phyloP scores from a whole-genome alignment of 1,139 yeast genomes.

The Arxiozyma heterogenica region DNA sequence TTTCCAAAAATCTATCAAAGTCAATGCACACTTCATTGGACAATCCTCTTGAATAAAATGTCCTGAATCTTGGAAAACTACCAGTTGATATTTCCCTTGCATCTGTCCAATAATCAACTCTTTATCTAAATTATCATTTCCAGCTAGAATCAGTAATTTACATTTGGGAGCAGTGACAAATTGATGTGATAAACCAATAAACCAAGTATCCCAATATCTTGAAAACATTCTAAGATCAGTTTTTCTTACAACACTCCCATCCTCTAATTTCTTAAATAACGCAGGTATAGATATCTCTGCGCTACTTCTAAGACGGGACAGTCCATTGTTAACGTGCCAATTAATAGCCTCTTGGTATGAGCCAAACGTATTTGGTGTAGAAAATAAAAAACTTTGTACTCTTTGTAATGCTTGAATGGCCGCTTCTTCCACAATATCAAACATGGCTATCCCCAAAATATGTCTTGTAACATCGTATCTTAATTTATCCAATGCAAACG shows the following conservation, averaged over 20 bases:
- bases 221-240: conserved; percentile 53
- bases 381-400: conserved; percentile 55
- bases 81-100: conserved; percentile 90
- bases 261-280: conserved; percentile 32
- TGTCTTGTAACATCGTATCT: conserved; percentile 21
- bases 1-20: conserved; percentile 47
- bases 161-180: conserved; percentile 53
- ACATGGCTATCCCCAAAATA: conserved; percentile 58
- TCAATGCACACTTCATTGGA: conserved; percentile 56
- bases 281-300: conserved; percentile 76
- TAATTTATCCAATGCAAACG: conserved; percentile 38
- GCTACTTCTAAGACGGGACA: conserved; percentile 50
- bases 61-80: conserved; percentile 74
- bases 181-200: conserved; percentile 52
- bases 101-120: conserved; percentile 85
- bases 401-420: conserved; percentile 60
- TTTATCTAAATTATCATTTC: conserved; percentile 81
- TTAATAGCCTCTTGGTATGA: conserved; percentile 54
- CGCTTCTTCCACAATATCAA: conserved; percentile 92
- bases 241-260: conserved; percentile 44
- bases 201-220: conserved; percentile 79
- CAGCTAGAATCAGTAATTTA: conserved; percentile 73
- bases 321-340: conserved; percentile 59
- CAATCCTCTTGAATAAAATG: conserved; percentile 91
- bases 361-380: conserved; percentile 52